phyloP scores from a whole-genome alignment of 176 grass and related monocot species.

The Pontederia crassipes region DNA sequence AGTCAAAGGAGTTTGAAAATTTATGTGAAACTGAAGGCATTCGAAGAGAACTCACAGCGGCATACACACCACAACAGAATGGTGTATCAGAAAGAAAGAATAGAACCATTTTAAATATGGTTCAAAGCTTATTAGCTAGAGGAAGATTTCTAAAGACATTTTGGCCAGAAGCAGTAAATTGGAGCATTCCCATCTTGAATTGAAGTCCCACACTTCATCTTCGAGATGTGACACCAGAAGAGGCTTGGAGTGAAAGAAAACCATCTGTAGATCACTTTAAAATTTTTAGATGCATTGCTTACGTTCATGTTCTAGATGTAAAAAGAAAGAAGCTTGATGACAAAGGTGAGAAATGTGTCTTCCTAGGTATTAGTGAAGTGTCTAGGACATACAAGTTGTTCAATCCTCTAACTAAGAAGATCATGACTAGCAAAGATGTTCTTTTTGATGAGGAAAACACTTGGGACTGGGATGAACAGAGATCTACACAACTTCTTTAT shows the following conservation, averaged over 20 bases:
- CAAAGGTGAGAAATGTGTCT: neutral
- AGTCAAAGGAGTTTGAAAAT: neutral
- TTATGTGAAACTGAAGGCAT: neutral
- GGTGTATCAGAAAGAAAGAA: neutral
- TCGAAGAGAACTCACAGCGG: neutral
- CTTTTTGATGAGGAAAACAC: neutral
- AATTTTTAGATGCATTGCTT: neutral
- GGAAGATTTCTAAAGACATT: neutral
- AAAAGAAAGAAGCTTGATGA: constrained; percentile 14
- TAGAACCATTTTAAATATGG: neutral
- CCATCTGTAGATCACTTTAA: neutral
- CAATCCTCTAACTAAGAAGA: neutral
- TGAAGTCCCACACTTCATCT: neutral
- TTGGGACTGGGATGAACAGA: neutral
- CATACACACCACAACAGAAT: neutral
- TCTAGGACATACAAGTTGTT: neutral
- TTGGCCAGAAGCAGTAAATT: neutral
- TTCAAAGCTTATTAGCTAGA: neutral
- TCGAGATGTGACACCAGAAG: neutral
- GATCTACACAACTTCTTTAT: neutral
- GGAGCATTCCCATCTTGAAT: neutral
- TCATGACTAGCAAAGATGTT: neutral
- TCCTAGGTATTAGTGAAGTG: neutral
- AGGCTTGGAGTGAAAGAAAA: neutral
- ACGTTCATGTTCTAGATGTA: neutral